These are phyloP conservation scores for Plantago ovata DNA, from an alignment of 257 asterid species.

Conservation along the genomic window DNA sequence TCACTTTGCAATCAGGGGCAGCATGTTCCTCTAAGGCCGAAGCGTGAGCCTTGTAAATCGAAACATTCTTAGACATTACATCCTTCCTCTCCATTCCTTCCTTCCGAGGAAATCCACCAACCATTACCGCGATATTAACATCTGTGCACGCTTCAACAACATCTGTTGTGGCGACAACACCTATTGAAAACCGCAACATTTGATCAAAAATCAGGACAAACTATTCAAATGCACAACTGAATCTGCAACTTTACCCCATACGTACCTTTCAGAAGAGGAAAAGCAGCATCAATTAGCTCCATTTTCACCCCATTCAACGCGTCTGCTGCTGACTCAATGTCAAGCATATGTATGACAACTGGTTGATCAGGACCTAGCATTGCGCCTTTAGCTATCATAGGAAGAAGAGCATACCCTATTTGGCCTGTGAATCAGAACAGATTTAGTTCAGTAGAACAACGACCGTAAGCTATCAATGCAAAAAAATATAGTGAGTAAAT, in stretches of 20 bases:
- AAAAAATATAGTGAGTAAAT: neutral
- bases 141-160: constrained; percentile 62
- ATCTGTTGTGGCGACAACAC: constrained; percentile 67
- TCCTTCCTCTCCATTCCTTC: constrained; percentile 92
- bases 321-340: constrained; percentile 50
- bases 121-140: constrained; percentile 59
- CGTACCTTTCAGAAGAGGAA: constrained; percentile 91
- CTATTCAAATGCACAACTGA: neutral
- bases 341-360: constrained; percentile 81
- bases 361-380: constrained; percentile 81
- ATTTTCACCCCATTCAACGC: constrained; percentile 56
- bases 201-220: neutral
- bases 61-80: constrained; percentile 64
- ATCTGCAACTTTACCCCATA: neutral
- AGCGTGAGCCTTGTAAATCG: constrained; percentile 76
- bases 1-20: constrained; percentile 71
- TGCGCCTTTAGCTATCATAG: constrained; percentile 75
- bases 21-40: constrained; percentile 71
- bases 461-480: too few relatives aligned
- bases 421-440: constrained; percentile 42
- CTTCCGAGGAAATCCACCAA: constrained; percentile 62
- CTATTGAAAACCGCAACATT: constrained; percentile 26
- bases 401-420: constrained; percentile 85
- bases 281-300: constrained; percentile 81
- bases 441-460: neutral